Conservation (phyloP, 495 filamentous ascomycete species). For the Penicillium longicatenatum region DNA sequence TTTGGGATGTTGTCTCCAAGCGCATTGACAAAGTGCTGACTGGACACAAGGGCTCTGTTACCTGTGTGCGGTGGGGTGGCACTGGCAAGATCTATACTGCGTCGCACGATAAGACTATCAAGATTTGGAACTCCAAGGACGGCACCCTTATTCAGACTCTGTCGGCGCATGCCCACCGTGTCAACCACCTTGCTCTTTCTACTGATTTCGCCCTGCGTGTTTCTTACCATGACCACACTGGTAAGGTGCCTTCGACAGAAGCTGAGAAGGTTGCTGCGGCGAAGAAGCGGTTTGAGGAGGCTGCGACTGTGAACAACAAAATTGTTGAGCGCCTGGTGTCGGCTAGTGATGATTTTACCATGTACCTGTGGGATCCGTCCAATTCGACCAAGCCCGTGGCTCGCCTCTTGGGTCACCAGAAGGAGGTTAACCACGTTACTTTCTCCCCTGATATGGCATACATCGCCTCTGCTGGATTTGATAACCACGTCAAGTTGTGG, state of each 20-base stretch:
- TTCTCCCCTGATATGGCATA: slow-evolving; percentile 87
- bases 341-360: slow-evolving; percentile 93
- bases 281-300: slow-evolving; percentile 81
- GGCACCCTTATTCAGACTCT: slow-evolving; percentile 80
- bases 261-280: slow-evolving; percentile 76
- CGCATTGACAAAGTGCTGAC: slow-evolving; percentile 78
- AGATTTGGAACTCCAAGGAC: slow-evolving; percentile 81
- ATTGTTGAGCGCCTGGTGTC: slow-evolving; percentile 86
- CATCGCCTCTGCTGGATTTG: slow-evolving; percentile 87
- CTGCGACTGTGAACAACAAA: slow-evolving; percentile 75
- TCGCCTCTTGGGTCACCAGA: slow-evolving; percentile 90
- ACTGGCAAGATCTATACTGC: slow-evolving; percentile 81
- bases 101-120: slow-evolving; percentile 92
- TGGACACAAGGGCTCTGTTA: slow-evolving; percentile 85
- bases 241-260: slow-evolving; percentile 64
- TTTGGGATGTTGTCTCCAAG: slow-evolving; percentile 83
- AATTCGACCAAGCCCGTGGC: slow-evolving; percentile 79
- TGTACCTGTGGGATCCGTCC: slow-evolving; percentile 92
- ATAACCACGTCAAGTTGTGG: slow-evolving; percentile 93
- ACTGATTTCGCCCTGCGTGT: slow-evolving; percentile 91
- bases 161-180: slow-evolving; percentile 85
- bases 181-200: slow-evolving; percentile 94
- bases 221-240: slow-evolving; percentile 83
- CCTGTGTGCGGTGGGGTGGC: slow-evolving; percentile 94
- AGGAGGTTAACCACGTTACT: slow-evolving; percentile 91